Conservation (phyloP, 2,329 filamentous ascomycete species). For the Graphilbum fragrans region DNA sequence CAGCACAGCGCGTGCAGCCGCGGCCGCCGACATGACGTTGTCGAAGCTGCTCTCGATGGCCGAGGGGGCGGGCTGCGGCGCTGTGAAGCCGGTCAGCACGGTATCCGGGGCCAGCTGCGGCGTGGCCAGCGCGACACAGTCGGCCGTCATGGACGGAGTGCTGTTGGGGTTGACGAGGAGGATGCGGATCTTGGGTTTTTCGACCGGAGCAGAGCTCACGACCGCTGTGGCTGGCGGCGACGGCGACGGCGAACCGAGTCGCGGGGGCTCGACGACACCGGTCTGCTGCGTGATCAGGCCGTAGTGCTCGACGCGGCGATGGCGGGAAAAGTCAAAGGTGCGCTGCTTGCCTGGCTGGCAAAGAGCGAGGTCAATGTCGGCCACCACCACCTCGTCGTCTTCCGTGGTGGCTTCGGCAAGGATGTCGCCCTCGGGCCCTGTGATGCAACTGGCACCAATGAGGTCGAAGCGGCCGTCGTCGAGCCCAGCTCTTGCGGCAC, state of each 20-base stretch:
- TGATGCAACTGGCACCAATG: constrained; percentile 33
- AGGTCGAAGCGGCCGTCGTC: constrained; percentile 32
- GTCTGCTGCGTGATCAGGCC: constrained; percentile 21
- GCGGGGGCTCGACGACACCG: constrained; percentile 9
- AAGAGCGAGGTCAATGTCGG: constrained; percentile 9
- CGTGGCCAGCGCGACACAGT: constrained; percentile 6
- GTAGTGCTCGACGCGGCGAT: constrained; percentile 18
- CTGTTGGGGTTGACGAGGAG: constrained; percentile 11
- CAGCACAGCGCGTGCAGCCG: constrained; percentile 10
- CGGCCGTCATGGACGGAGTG: constrained; percentile 9
- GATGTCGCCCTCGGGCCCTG: constrained; percentile 28
- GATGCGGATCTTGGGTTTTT: constrained; percentile 9
- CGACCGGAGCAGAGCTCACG: too few species aligned
- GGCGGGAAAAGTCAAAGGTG: constrained; percentile 11
- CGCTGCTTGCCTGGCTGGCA: constrained; percentile 9
- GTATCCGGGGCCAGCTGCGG: constrained; percentile 10
- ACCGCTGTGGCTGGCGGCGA: too few species aligned
- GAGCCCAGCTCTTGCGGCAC: constrained; percentile 31
- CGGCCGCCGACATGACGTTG: constrained; percentile 11
- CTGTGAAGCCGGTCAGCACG: constrained; percentile 9
- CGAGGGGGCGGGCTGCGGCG: constrained; percentile 8
- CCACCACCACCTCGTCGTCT: constrained; percentile 27
- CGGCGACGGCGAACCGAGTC: background rate
- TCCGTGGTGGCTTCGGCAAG: constrained; percentile 34
- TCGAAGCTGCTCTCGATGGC: constrained; percentile 10